Base-by-base conservation (phyloP, 2,329 filamentous ascomycete genomes). In the Magnaporthiopsis rhizophila region DNA sequence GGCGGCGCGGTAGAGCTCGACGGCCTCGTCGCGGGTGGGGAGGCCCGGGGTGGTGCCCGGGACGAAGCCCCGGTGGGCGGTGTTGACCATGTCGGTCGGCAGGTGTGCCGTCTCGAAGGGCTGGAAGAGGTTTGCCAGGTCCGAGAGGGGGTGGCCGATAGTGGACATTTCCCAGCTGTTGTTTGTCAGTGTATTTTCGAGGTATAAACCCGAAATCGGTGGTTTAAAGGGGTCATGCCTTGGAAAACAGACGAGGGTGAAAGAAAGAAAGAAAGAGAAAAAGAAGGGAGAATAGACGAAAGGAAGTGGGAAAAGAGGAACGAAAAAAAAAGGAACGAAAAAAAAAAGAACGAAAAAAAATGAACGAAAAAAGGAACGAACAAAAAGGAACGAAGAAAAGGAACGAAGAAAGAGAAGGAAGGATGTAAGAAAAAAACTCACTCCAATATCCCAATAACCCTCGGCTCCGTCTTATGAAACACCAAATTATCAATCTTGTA, bases 401-500 rank as follows among this genome's bases (percentile, higher is more conserved):
- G 15, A 0, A 60, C 6, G 13, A 30, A 38, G 30, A 50, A 50
- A 56, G 26, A 1, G 64, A 58, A 58, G 2, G 9, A 0, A 60
- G 38, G 11, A 32, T n/a, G n/a, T n/a, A n/a, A n/a, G n/a, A n/a
- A n/a, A 15, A 32, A 57, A 24, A 60, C 84, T 74, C 76, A 89
- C 84, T 99, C 95, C 7, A 98, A 79, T 64, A 98, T 92, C 4
- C 94, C 95, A 76, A 98, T 93, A 15, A 98, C 93, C 63, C 88
- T 82, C 7, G 93, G 87, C 74, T 94, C 89, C 0, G 90, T 93
- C 77, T 90, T 90, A 79, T 97, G 91, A 75, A 96, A 99, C 57
- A 95, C 87, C 68, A 94, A 75, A 71, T 95, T 95, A 75, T 95
- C 90, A 72, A 94, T 96, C 80, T 98, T 99, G 81, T 94, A 99